Evolutionary conservation across 768 basidiomycete genomes (phyloP).

Genomic region (Rhizopogon roseolus): DNA sequence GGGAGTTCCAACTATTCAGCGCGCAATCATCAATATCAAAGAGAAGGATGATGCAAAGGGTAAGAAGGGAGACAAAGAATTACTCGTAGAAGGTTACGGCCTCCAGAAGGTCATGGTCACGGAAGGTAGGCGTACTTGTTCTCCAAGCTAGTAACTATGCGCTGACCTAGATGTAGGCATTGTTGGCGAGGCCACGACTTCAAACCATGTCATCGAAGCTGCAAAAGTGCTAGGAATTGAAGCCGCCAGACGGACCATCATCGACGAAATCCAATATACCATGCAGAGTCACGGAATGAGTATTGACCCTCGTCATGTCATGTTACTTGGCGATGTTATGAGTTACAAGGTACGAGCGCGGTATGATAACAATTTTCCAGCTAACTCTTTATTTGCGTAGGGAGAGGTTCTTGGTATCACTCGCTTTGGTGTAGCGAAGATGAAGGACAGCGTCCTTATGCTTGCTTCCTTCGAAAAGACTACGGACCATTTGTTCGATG

Average conservation of each 20-base stretch:
- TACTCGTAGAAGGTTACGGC: slow-evolving; percentile 96
- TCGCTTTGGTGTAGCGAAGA: slow-evolving; percentile 97
- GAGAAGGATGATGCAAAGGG: slow-evolving; percentile 77
- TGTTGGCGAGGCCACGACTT: slow-evolving; percentile 85
- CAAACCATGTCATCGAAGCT: slow-evolving; percentile 97
- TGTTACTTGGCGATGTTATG: slow-evolving; percentile 99
- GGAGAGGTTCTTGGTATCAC: slow-evolving; percentile 98
- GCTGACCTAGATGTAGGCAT: slow-evolving; percentile 57
- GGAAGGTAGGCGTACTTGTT: slow-evolving; percentile 55
- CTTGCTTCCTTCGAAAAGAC: slow-evolving; percentile 99
- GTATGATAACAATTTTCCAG: background rate
- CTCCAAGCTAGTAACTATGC: background rate
- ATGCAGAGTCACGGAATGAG: slow-evolving; percentile 98
- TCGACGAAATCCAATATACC: slow-evolving; percentile 95
- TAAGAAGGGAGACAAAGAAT: slow-evolving; percentile 83
- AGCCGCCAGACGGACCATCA: slow-evolving; percentile 89
- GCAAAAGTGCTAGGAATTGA: slow-evolving; percentile 96
- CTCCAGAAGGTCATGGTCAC: slow-evolving; percentile 96
- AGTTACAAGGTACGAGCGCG: slow-evolving; percentile 72
- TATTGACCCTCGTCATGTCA: slow-evolving; percentile 97
- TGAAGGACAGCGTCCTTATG: slow-evolving; percentile 99
- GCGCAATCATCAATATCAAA: slow-evolving; percentile 95
- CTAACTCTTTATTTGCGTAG: slow-evolving; percentile 31
- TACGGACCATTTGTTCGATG: slow-evolving; percentile 98
- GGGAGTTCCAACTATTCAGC: slow-evolving; percentile 84